Base-by-base conservation (phyloP, 106 monocot genomes). In the Acorus gramineus region DNA sequence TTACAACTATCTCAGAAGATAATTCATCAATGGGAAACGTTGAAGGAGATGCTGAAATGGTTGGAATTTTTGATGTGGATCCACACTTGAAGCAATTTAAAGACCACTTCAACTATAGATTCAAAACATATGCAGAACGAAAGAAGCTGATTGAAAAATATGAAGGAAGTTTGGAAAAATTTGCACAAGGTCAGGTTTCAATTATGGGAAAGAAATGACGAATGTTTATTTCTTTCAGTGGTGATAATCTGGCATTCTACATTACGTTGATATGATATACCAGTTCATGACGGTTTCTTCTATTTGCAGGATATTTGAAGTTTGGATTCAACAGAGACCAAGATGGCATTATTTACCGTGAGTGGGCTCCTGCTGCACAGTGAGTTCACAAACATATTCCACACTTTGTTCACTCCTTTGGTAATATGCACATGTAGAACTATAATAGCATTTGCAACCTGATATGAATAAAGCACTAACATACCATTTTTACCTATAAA, bases 351-450 rank as follows among this genome's bases (percentile, higher is more conserved):
- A 76, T 89, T 7, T 93, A 93, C 73, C 83, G 81, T 58, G 93
- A 93, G 73, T 93, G 93, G 93, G 93, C 93, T 55, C 93, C 93
- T 59, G 93, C 81, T 70, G 89, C 93, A 66, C 81, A 79, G 93
- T 93, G 55, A 89, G 85, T 86, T 51, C 13, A n/a, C 55, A 11
- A 43, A 11, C 45, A n/a, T 4, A n/a, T 5, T 44, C 62, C 44
- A 63, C 45, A 10, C 7, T 51, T 4, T 13, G 4, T 46, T 49
- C 28, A 28, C 28, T 70, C n/a, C 7, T 3, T 43, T 50, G 11
- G 4, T 56, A 5, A 4, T 52, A 28, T 14, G 14, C 3, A 4
- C 8, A 11, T 28, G 28, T 28, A 28, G 28, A 28, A 28, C 28
- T 28, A 28, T 28, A 28, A 28, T 28, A 28, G 28, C 28, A 28